phyloP scores from a whole-genome alignment of 805 yeast species.

The Scheffersomyces ergatensis region DNA sequence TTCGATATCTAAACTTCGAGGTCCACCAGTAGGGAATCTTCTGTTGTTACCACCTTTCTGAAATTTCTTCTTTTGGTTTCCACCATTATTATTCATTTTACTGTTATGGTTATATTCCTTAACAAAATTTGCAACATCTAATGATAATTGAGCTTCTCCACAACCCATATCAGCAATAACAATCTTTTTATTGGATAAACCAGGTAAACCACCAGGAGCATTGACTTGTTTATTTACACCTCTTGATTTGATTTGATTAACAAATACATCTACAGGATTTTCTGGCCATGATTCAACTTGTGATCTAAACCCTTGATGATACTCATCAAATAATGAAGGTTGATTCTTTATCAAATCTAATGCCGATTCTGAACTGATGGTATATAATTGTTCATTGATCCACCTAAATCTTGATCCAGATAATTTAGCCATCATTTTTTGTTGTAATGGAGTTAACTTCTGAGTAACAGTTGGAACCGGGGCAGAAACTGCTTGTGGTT shows the following conservation, averaged over 20 bases:
- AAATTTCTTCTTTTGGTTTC: conserved; percentile 27
- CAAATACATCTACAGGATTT: conserved; percentile 93
- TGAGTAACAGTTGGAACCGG: conserved; percentile 7
- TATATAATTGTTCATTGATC: conserved; percentile 97
- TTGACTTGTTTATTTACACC: conserved; percentile 62
- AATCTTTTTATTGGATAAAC: conserved; percentile 57
- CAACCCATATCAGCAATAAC: conserved; percentile 99
- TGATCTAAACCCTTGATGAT: conserved; percentile 91
- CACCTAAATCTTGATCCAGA: conserved; percentile 96
- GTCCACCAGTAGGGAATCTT: conserved; percentile 15
- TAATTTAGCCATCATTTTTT: conserved; percentile 91
- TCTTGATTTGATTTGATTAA: conserved; percentile 61
- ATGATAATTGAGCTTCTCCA: conserved; percentile 90
- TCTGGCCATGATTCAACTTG: conserved; percentile 99
- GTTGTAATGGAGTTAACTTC: conserved; percentile 81
- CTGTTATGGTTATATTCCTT: conserved; percentile 25
- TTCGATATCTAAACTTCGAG: conserved; percentile 45
- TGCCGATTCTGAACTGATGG: conserved; percentile 77
- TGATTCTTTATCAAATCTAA: conserved; percentile 68
- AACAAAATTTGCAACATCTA: conserved; percentile 56
- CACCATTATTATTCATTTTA: conserved; percentile 10
- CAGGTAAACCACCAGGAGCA: conserved; percentile 96
- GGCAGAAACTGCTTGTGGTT: conserved; percentile 8
- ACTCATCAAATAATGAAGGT: conserved; percentile 88
- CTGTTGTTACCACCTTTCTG: conserved; percentile 20